Percentiles rank a stretch among this genome's conserved stretches.
Conservation (phyloP, 1,284 basidiomycete genomes). For the Pterula multifida region DNA sequence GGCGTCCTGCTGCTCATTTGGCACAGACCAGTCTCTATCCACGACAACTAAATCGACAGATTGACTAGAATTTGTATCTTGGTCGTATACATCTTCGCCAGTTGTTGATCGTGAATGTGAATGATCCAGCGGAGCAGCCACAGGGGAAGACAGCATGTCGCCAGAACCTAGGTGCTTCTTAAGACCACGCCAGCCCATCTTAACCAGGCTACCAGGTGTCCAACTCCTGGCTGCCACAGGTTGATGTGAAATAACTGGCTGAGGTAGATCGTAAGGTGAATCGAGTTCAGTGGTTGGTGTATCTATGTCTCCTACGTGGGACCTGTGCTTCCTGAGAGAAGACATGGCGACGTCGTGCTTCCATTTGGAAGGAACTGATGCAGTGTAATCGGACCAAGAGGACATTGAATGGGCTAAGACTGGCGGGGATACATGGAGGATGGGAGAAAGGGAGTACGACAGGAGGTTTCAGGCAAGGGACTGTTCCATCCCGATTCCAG, state of each 20-base stretch:
- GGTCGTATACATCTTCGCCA: background rate
- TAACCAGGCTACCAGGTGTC: background rate
- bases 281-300: background rate
- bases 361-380: constrained; percentile 7
- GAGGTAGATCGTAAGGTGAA: background rate
- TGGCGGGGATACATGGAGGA: background rate
- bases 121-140: background rate
- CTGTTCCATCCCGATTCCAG: no score
- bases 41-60: background rate
- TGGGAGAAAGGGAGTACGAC: background rate
- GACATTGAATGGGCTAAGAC: constrained; percentile 5
- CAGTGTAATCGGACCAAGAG: constrained; percentile 8
- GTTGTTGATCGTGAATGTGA: background rate
- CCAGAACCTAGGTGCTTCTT: background rate
- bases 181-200: background rate
- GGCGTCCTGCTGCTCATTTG: background rate
- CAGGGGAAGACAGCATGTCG: background rate
- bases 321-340: constrained; percentile 2
- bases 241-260: constrained; percentile 14
- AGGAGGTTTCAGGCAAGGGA: background rate
- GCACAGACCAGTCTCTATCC: background rate
- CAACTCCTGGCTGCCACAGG: background rate
- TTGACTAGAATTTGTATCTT: background rate
- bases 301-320: constrained; percentile 3
- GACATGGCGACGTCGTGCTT: constrained; percentile 9